Evolutionary conservation across 208 protist genomes (phyloP), one percentile per base, ranked within the genome.

Genomic region (Acanthamoeba healyi): DNA sequence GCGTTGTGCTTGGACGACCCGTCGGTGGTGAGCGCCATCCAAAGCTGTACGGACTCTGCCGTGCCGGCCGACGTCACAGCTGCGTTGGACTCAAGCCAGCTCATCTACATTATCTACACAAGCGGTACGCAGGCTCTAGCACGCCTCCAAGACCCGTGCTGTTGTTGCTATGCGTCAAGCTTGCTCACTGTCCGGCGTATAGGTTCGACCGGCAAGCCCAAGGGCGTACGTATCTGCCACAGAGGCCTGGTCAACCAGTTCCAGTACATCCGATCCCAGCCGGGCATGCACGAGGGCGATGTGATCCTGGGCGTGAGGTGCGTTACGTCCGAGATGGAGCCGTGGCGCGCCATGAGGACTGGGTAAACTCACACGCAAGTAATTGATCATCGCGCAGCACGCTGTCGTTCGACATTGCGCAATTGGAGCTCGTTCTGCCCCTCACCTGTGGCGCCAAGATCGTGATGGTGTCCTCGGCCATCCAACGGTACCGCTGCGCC

Each of bases 21-120:
- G 15, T 2, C 65, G 2, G 65, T 74, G 65, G 36, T 74, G 65
- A 32, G n/a, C 65, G 65, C 65, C 65, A 36, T 74, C 36, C 24
- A 19, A 9, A 32, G 65, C 65, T 10, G 9, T 2, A 12, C 65
- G 7, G 65, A 36, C 65, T 36, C 14, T 4, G 2, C 65, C 1
- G 14, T 74, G 65, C 65, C 65, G 29, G 65, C 65, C 24, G 32
- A 74, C 29, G 36, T 74, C 29, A 74, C 36, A 4, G 65, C 29
- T 34, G 34, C 15, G 36, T 19, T 88, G 32, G 79, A 88, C 36
- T 2, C 79, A 1, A 65, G 32, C 49, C 79, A 88, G 40, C 79
- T 88, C 40, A 54, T 88, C 32, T 94, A 94, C 44, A 12, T 94
- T 12, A 94, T 94, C 26, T 94, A 94, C 88, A 94, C 93, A 74